Conservation (phyloP, 768 basidiomycete species). For the Mycena pura region DNA sequence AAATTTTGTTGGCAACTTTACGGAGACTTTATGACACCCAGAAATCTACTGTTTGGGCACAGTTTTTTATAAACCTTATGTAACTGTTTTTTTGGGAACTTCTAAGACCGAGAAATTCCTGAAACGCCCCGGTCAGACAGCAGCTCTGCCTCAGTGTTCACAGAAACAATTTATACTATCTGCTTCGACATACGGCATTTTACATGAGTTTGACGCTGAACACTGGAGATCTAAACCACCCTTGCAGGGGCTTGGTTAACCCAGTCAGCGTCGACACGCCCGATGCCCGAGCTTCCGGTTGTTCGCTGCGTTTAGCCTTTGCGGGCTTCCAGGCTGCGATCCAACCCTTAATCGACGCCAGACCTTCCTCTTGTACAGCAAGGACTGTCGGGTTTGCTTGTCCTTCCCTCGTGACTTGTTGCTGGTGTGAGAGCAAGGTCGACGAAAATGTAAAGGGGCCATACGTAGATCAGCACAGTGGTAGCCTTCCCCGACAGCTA, state of each 20-base stretch:
- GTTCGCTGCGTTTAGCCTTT: not conserved
- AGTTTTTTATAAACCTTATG: too few species aligned
- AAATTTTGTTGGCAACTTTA: too few species aligned
- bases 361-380: constrained; percentile 59
- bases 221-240: constrained; percentile 14
- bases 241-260: not conserved
- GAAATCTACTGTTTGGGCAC: too few species aligned
- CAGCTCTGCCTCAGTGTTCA: too few species aligned
- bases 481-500: constrained; percentile 67
- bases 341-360: constrained; percentile 64
- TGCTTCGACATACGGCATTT: too few species aligned
- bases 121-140: too few species aligned
- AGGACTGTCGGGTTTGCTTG: constrained; percentile 56
- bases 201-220: too few species aligned
- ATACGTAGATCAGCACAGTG: constrained; percentile 69
- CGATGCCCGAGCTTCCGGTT: not conserved
- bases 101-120: too few species aligned
- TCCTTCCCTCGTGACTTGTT: constrained; percentile 32
- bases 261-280: too few species aligned
- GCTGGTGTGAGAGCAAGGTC: not conserved
- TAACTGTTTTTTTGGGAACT: too few species aligned
- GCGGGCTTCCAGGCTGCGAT: constrained; percentile 51
- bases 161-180: too few species aligned
- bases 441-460: constrained; percentile 26
- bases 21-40: too few species aligned